These are phyloP conservation scores for Pythium insidiosum DNA, from an alignment of 352 stramenopile species.

Conservation along the genomic window DNA sequence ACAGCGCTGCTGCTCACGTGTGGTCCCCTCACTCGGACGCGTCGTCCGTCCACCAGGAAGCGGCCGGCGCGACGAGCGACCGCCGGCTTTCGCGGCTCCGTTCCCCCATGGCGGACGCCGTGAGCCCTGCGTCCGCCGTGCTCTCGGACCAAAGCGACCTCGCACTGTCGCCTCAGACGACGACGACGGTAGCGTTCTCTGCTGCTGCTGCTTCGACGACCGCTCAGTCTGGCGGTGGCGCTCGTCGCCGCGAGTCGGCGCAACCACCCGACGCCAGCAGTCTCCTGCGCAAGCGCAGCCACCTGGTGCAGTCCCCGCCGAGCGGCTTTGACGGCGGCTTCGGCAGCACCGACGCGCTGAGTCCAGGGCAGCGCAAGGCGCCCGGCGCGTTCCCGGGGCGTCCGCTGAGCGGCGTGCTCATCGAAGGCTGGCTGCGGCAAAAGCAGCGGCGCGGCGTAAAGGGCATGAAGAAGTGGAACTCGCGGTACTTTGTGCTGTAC, in stretches of 20 bases:
- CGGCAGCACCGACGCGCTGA: conserved; percentile 14
- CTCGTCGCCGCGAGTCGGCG: conserved; percentile 9
- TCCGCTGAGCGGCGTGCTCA: conserved; percentile 55
- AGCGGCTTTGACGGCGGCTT: no score
- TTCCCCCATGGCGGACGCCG: no score
- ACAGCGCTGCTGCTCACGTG: conserved; percentile 1
- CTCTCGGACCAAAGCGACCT: conserved; percentile 9
- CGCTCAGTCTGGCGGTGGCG: no score
- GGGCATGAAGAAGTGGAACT: conserved; percentile 82
- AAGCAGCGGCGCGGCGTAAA: conserved; percentile 76
- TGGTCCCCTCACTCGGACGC: conserved; percentile 10
- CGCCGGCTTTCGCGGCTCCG: neutral
- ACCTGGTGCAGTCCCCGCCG: conserved; percentile 13
- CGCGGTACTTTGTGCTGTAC: conserved; percentile 76
- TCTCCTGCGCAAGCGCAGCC: conserved; percentile 1
- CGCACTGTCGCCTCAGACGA: no score
- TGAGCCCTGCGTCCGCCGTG: conserved; percentile 1
- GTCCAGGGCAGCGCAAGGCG: conserved; percentile 43
- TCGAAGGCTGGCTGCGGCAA: conserved; percentile 76
- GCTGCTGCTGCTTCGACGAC: no score
- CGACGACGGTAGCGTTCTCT: no score
- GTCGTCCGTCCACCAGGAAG: conserved; percentile 2
- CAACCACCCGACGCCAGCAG: neutral
- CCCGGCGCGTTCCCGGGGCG: conserved; percentile 36
- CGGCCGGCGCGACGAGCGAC: neutral